Evolutionary conservation across 2,329 filamentous ascomycete species (phyloP), one percentile per base, ranked within the genome.

Genomic region (Aspergillus sp.): DNA sequence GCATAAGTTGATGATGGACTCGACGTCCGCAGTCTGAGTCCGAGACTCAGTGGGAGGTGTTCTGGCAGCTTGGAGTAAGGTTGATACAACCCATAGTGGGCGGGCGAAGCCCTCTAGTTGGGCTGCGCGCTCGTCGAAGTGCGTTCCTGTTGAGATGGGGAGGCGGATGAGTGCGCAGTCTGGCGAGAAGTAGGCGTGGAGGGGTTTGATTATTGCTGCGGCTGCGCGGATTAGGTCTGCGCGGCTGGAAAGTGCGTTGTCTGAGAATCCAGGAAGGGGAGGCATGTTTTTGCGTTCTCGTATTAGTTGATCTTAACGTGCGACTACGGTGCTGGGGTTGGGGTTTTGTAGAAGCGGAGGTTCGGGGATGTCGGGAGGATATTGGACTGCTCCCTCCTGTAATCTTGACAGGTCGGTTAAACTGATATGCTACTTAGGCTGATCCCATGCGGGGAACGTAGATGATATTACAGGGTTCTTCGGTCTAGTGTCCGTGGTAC

Each of bases 71-170:
- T 59, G 44, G 0, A 68, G 32, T 64, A 76, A 59, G 48, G 75
- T 9, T 69, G 75, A 57, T 32, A 71, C 36, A 43, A 66, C 44
- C 71, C 76, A 56, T 60, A 69, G 55, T 66, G 74, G 22, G 55
- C 70, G 18, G 62, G 74, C 66, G 61, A 71, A 53, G 58, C 68
- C 17, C 74, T 79, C 56, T 65, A 76, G 30, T 51, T 66, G 15
- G 57, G 71, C 63, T 6, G 60, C 62, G 15, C 48, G 17, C 30
- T 63, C 62, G 38, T 64, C 62, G 15, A 64, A 64, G 32, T 67
- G 65, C 12, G 58, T 58, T 1, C 59, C 64, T 3, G 64, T 66
- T 11, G 60, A 51, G 18, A 61, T 49, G 1, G 61, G 63, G 15
- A 64, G 59, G 15, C 57, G 60, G 41, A 66, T 60, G 20, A 50